A percentile compares a stretch with the other conserved stretches of the same genome.
These are phyloP conservation scores for Venturia carpophila DNA, from an alignment of 2,329 filamentous ascomycete species.

Conservation along the genomic window DNA sequence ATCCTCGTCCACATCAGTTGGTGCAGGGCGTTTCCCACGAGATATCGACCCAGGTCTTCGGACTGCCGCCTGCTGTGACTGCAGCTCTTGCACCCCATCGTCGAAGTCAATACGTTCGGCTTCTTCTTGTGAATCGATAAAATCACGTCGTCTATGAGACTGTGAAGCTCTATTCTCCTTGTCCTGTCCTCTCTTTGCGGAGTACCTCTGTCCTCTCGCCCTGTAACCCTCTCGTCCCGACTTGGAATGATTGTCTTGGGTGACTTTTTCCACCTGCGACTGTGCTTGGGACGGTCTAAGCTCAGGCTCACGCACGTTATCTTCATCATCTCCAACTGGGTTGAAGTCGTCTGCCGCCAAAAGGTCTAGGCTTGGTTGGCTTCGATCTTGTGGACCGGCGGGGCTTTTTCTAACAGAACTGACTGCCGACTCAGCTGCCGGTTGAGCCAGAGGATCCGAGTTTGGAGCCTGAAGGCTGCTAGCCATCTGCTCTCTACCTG, in stretches of 20 bases:
- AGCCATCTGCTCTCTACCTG: not conserved
- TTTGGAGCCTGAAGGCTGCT: not conserved
- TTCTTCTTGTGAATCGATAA: constrained; percentile 35
- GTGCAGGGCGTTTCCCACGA: constrained; percentile 18
- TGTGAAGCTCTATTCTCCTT: constrained; percentile 30
- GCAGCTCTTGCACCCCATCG: constrained; percentile 28
- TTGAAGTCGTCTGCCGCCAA: not conserved
- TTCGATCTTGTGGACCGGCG: not conserved
- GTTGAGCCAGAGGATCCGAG: not conserved
- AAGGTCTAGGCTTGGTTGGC: not conserved
- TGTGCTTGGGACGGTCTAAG: not conserved
- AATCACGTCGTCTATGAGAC: constrained; percentile 21
- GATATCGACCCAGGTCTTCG: not conserved
- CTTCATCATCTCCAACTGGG: not conserved
- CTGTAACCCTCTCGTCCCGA: constrained; percentile 9
- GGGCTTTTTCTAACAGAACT: not conserved
- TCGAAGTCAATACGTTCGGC: constrained; percentile 34
- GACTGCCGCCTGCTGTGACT: not conserved
- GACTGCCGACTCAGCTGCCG: not conserved
- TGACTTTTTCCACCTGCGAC: not conserved
- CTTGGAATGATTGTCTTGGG: not conserved
- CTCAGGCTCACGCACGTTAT: not conserved
- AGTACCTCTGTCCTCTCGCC: constrained; percentile 1
- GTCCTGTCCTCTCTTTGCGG: constrained; percentile 16
- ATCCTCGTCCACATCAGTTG: constrained; percentile 20